Conservation (phyloP, 1,284 basidiomycete species). For the Naganishia sp. region DNA sequence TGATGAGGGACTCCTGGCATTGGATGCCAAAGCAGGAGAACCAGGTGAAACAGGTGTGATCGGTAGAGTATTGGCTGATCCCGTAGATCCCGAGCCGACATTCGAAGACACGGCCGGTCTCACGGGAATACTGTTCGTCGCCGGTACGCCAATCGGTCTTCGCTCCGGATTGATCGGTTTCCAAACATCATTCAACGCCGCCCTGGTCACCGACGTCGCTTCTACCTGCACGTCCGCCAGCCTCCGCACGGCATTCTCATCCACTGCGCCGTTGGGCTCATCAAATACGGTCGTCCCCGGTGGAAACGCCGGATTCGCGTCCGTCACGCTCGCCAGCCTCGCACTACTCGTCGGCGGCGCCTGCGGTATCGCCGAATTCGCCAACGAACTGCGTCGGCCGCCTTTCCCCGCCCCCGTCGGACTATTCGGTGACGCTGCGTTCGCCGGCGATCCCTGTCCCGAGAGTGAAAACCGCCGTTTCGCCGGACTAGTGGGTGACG, state of each 20-base stretch:
- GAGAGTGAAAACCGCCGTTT: slow-evolving; percentile 14
- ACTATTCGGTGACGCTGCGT: slow-evolving; percentile 2
- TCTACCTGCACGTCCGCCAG: not conserved
- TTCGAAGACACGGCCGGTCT: not conserved
- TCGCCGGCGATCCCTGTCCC: not conserved
- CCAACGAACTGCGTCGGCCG: slow-evolving; percentile 12
- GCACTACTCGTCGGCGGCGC: slow-evolving; percentile 9
- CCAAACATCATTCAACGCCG: slow-evolving; percentile 11
- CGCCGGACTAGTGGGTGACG: slow-evolving; percentile 5
- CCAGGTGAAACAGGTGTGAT: not conserved
- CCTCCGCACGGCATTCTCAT: slow-evolving; percentile 3
- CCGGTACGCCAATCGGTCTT: not conserved
- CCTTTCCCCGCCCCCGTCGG: slow-evolving; percentile 2
- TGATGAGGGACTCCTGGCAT: not conserved
- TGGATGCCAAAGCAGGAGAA: not conserved
- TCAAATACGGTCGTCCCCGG: slow-evolving; percentile 12
- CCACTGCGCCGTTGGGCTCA: not conserved
- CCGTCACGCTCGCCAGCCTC: slow-evolving; percentile 3
- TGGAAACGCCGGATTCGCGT: not conserved
- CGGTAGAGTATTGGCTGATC: not conserved
- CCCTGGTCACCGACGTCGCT: not conserved
- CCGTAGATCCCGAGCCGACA: not conserved
- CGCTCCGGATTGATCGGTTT: slow-evolving; percentile 24
- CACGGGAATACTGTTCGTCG: not conserved
- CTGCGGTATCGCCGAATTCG: slow-evolving; percentile 14